A percentile compares a stretch with the other conserved stretches of the same genome.
These are phyloP conservation scores for Edaphochlamys debaryana DNA, from an alignment of 139 green algal genomes.

Conservation along the genomic window DNA sequence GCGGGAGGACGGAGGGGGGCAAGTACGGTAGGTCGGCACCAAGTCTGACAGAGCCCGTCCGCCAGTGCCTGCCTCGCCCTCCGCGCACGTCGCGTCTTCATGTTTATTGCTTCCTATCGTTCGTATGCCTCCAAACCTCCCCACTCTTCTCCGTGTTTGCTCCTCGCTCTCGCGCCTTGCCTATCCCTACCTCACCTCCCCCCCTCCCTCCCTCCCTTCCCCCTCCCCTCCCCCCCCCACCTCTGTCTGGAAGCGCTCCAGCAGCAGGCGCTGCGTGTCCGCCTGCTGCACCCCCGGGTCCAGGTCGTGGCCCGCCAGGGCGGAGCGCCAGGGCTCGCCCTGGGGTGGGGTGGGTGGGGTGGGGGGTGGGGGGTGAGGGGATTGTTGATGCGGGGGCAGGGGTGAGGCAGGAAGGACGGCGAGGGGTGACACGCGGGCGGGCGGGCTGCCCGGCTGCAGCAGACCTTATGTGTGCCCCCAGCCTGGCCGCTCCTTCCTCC, in stretches of 20 bases:
- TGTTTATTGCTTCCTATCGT: no score
- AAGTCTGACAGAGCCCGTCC: no score
- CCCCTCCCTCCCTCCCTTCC: not conserved
- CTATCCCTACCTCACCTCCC: no score
- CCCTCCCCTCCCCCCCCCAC: constrained; percentile 39
- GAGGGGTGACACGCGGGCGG: not conserved
- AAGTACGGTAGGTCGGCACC: no score
- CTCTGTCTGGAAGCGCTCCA: constrained; percentile 94
- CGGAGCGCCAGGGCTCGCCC: constrained; percentile 78
- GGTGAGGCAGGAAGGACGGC: not conserved
- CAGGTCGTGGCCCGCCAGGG: constrained; percentile 81
- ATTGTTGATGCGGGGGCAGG: not conserved
- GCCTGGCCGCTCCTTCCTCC: no score
- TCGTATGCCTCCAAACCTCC: no score
- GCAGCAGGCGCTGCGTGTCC: constrained; percentile 88
- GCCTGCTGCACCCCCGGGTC: constrained; percentile 58
- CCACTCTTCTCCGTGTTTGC: no score
- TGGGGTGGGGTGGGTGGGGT: constrained; percentile 6
- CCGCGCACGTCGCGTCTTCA: no score
- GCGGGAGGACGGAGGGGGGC: not conserved
- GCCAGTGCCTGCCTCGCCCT: no score
- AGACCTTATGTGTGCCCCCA: no score
- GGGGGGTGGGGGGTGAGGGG: not conserved
- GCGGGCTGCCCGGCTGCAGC: no score
- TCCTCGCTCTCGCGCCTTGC: no score